A percentile compares a stretch with the other conserved stretches of the same genome.
These are phyloP conservation scores for Pseudotsuga menziesii DNA, from an alignment of 75 land plant genomes.

Conservation along the genomic window DNA sequence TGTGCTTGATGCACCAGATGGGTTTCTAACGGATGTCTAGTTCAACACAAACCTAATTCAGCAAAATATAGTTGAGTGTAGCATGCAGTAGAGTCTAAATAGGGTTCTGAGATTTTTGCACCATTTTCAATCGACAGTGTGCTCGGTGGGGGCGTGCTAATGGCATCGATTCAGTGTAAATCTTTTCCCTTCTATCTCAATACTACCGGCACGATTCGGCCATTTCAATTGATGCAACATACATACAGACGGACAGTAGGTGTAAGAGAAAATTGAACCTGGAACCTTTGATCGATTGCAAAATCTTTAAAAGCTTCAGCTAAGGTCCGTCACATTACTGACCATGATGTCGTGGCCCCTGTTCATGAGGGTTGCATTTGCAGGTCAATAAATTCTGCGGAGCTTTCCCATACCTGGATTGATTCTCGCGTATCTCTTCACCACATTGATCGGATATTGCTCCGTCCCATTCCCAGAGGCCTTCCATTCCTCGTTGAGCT, in stretches of 20 bases:
- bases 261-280: neutral
- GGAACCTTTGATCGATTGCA: neutral
- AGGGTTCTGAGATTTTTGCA: no score
- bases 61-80: no score
- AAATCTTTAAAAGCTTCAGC: neutral
- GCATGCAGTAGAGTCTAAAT: no score
- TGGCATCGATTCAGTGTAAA: slow-evolving; percentile 24
- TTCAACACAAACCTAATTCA: no score
- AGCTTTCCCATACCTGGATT: neutral
- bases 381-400: slow-evolving; percentile 1
- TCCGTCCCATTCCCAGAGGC: slow-evolving; percentile 18
- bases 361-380: slow-evolving; percentile 12
- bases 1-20: no score
- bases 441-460: slow-evolving; percentile 36
- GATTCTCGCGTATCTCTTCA: neutral
- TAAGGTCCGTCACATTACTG: no score
- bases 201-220: neutral
- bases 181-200: neutral
- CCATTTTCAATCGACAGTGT: slow-evolving; percentile 32
- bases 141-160: slow-evolving; percentile 41
- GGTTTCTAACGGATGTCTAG: no score
- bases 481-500: slow-evolving; percentile 26
- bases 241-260: neutral
- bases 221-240: slow-evolving; percentile 11
- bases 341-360: no score